These are phyloP conservation scores for Termitomyces sp. DNA, from an alignment of 768 basidiomycete genomes.

Conservation along the genomic window DNA sequence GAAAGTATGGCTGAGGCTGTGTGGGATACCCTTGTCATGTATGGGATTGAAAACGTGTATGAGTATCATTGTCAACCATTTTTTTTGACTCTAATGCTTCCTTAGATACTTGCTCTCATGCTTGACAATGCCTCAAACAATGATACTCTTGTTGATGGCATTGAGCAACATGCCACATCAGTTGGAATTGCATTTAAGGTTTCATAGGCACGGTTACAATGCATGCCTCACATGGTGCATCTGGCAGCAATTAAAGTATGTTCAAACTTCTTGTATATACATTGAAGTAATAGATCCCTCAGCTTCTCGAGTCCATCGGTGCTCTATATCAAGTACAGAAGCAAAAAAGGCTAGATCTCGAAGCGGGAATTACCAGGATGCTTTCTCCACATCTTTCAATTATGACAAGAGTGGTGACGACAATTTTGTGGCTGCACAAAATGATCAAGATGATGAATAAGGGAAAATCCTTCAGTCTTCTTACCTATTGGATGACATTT, in stretches of 20 bases:
- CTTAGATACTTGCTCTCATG: background rate
- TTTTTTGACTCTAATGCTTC: background rate
- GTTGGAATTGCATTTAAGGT: conserved; percentile 1
- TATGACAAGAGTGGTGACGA: background rate
- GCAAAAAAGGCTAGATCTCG: conserved; percentile 13
- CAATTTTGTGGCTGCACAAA: background rate
- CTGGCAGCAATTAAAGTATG: conserved; percentile 2
- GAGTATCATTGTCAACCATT: no score
- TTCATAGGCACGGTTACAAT: conserved; percentile 1
- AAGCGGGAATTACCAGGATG: conserved; percentile 20
- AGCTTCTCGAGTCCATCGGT: conserved; percentile 31
- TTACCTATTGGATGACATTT: background rate
- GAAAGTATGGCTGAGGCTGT: no score
- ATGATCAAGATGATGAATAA: background rate
- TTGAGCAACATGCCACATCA: background rate
- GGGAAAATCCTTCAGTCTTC: background rate
- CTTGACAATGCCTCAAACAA: conserved; percentile 2
- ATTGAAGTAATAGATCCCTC: background rate
- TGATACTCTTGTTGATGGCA: conserved; percentile 8
- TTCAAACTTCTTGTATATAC: background rate
- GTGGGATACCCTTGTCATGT: conserved; percentile 25
- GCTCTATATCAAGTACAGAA: conserved; percentile 17
- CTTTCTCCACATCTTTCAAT: conserved; percentile 7
- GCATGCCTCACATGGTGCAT: conserved; percentile 7
- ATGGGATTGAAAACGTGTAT: conserved; percentile 20